phyloP scores from a whole-genome alignment of 768 basidiomycete species.

The Mycena amicta region DNA sequence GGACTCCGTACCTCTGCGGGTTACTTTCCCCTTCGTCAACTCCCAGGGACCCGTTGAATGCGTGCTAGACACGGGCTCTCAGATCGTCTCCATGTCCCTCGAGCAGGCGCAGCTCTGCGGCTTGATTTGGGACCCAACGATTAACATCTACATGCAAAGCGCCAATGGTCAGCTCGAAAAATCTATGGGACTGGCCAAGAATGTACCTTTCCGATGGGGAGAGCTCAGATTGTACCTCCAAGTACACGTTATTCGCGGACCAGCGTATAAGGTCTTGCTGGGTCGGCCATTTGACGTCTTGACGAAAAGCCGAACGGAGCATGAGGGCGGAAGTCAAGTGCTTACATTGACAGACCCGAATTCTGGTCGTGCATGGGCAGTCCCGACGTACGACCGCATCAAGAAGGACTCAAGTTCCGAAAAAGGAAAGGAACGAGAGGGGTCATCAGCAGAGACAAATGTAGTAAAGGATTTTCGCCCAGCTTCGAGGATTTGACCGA shows the following conservation, averaged over 20 bases:
- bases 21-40: constrained; percentile 22
- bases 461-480: constrained; percentile 4
- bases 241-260: constrained; percentile 28
- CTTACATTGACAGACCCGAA: constrained; percentile 32
- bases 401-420: too few species aligned
- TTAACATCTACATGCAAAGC: constrained; percentile 30
- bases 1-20: constrained; percentile 8
- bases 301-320: constrained; percentile 23
- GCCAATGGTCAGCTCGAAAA: constrained; percentile 29
- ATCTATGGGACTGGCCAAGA: constrained; percentile 28
- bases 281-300: constrained; percentile 34
- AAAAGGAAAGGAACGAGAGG: too few species aligned
- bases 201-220: constrained; percentile 29
- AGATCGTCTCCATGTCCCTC: constrained; percentile 30
- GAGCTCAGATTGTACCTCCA: constrained; percentile 28
- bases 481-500: constrained; percentile 6
- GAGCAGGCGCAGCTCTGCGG: constrained; percentile 16
- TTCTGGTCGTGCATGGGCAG: constrained; percentile 7
- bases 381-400: constrained; percentile 11
- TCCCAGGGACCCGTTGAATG: constrained; percentile 22
- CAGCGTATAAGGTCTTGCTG: constrained; percentile 30
- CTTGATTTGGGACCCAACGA: constrained; percentile 22
- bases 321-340: constrained; percentile 19
- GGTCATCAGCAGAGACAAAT: too few species aligned
- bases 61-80: constrained; percentile 31